Evolutionary conservation across 805 yeast species (phyloP), one percentile per base, ranked within the genome.

Genomic region (Zygotorulaspora florentina): DNA sequence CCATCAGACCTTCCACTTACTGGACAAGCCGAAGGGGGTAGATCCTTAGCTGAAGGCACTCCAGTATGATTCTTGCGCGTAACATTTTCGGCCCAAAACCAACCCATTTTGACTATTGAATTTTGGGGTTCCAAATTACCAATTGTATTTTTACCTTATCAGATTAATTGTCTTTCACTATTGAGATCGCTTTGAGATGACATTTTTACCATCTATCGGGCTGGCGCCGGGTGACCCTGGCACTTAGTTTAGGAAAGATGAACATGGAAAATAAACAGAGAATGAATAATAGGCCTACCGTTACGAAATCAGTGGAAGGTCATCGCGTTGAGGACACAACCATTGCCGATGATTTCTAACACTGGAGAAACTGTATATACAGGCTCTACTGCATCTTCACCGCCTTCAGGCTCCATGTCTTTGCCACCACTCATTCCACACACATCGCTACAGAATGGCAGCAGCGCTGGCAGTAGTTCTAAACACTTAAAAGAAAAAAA

Each of bases 101-200:
- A 86, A 55, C 96, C 96, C 96, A 86, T 86, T 12, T 16, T 29
- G 6, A n/a, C n/a, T n/a, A n/a, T n/a, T n/a, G n/a, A n/a, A n/a
- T n/a, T n/a, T n/a, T n/a, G n/a, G n/a, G n/a, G n/a, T n/a, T n/a
- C n/a, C n/a, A n/a, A n/a, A n/a, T n/a, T n/a, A 23, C 27, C 26
- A 30, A 37, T 28, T 36, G 34, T 39, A 23, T n/a, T 38, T 16
- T 27, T 18, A 41, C 16, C 33, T 48, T 16, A 30, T 20, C 25
- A 20, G 7, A 20, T 5, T 4, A 4, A 20, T 20, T 20, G 7
- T 20, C 25, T 20, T 20, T 20, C 25, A 20, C 25, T 7, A 20
- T 20, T 20, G 25, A 20, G 25, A 20, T 20, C 7, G 7, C 25
- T 20, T 20, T 20, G 25, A 20, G 25, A 20, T 20, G 25, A 20